These are phyloP conservation scores for Fusarium protoensiforme DNA, from an alignment of 2,329 filamentous ascomycete species.

Conservation along the genomic window DNA sequence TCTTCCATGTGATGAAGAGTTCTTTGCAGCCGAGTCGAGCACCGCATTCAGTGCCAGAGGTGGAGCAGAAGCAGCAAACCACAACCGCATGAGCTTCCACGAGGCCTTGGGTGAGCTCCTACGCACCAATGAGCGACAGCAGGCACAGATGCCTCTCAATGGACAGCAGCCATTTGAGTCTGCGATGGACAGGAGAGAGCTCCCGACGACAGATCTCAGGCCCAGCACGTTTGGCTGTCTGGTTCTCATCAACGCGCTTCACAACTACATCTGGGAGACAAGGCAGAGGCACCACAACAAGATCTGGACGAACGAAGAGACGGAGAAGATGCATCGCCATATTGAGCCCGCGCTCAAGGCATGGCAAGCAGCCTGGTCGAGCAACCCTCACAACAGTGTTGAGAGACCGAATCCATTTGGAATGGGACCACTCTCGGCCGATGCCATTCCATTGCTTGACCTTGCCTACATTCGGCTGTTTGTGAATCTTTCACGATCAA, in stretches of 20 bases:
- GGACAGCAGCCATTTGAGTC: conserved; percentile 25
- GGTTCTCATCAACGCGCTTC: conserved; percentile 90
- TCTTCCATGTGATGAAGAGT: conserved; percentile 91
- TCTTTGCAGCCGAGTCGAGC: conserved; percentile 87
- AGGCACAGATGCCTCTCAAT: conserved; percentile 59
- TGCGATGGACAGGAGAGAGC: conserved; percentile 48
- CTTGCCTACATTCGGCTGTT: conserved; percentile 92
- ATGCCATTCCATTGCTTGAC: conserved; percentile 90
- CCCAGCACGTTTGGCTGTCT: conserved; percentile 94
- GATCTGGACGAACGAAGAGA: conserved; percentile 91
- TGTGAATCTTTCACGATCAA: conserved; percentile 90
- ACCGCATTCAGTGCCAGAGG: conserved; percentile 83
- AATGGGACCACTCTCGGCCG: conserved; percentile 83
- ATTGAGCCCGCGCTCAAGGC: conserved; percentile 94
- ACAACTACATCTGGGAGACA: conserved; percentile 99
- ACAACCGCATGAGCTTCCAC: conserved; percentile 82
- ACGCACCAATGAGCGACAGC: conserved; percentile 76
- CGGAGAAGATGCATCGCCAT: conserved; percentile 94
- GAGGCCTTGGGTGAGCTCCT: conserved; percentile 84
- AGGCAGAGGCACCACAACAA: conserved; percentile 88
- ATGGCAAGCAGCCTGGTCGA: conserved; percentile 93
- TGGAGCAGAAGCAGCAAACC: conserved; percentile 74
- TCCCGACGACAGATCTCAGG: conserved; percentile 71
- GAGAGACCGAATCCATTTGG: conserved; percentile 88
- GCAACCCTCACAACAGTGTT: conserved; percentile 84